Evolutionary conservation across 164 flowering plant genomes (phyloP).

Genomic region (Dillenia turbinata): DNA sequence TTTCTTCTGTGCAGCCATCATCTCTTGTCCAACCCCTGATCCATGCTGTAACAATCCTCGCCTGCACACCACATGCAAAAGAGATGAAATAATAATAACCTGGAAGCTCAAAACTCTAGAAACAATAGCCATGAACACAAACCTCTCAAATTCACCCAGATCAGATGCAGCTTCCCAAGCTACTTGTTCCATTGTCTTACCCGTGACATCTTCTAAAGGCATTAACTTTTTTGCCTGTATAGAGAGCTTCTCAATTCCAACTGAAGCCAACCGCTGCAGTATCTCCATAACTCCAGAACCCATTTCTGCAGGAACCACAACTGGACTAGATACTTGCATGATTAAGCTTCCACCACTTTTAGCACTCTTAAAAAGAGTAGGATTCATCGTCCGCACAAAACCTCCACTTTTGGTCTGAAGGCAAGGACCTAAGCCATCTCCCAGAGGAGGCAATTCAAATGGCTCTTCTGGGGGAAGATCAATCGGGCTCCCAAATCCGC

Average conservation of each 20-base stretch:
- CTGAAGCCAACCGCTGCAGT: conserved; percentile 74
- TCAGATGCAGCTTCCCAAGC: conserved; percentile 68
- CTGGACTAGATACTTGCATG: conserved; percentile 90
- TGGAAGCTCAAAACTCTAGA: background rate
- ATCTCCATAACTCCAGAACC: conserved; percentile 84
- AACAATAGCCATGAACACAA: conserved; percentile 12
- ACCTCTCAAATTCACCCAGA: conserved; percentile 67
- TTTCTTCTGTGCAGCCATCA: conserved; percentile 19
- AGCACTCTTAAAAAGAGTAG: conserved; percentile 56
- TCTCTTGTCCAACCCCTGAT: conserved; percentile 26
- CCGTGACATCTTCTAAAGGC: conserved; percentile 93
- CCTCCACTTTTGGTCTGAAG: conserved; percentile 84
- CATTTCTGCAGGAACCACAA: conserved; percentile 97
- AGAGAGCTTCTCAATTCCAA: conserved; percentile 89
- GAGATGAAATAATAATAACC: conserved; percentile 4
- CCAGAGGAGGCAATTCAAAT: conserved; percentile 67
- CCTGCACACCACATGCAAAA: conserved; percentile 19
- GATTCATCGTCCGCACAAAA: conserved; percentile 84
- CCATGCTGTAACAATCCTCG: conserved; percentile 35
- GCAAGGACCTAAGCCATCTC: conserved; percentile 80
- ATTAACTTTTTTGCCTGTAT: conserved; percentile 83
- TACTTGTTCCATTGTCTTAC: conserved; percentile 79
- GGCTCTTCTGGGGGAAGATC: conserved; percentile 50
- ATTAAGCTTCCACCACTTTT: conserved; percentile 65
- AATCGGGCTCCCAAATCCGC: conserved; percentile 77